phyloP scores from a whole-genome alignment of 441 rosid species.

The Adansonia gregorii region DNA sequence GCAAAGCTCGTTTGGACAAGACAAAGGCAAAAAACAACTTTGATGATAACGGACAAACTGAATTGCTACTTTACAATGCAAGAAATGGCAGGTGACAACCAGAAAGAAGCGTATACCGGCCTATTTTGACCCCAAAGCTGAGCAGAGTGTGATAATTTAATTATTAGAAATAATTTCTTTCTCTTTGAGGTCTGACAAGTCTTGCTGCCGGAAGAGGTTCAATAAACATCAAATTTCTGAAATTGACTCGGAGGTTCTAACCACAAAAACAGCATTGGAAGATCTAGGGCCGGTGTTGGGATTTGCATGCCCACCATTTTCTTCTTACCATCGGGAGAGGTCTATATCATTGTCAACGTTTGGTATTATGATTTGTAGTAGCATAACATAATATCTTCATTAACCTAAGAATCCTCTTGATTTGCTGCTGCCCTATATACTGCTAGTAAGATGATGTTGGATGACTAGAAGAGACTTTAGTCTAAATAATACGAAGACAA shows the following conservation, averaged over 20 bases:
- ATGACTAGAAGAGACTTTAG: too few relatives aligned
- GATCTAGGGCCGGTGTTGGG: constrained; percentile 1
- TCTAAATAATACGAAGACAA: too few relatives aligned
- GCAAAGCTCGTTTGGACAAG: constrained; percentile 70
- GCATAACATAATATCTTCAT: too few relatives aligned
- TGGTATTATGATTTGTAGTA: constrained; percentile 29
- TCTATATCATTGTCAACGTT: neutral
- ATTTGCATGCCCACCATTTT: constrained; percentile 12
- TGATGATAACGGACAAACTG: constrained; percentile 40
- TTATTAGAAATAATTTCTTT: constrained; percentile 7
- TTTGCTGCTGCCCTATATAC: too few relatives aligned
- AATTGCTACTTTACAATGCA: constrained; percentile 34
- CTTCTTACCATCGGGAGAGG: neutral
- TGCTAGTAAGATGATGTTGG: too few relatives aligned
- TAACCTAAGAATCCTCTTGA: too few relatives aligned
- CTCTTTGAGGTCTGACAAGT: constrained; percentile 6
- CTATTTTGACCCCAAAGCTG: neutral
- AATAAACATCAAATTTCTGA: neutral
- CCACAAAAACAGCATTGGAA: neutral
- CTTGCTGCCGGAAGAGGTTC: constrained; percentile 16
- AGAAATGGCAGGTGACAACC: constrained; percentile 43
- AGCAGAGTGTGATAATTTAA: constrained; percentile 15
- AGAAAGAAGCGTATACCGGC: constrained; percentile 17
- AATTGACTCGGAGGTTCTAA: constrained; percentile 24
- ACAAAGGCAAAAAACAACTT: constrained; percentile 35